Base-by-base conservation (phyloP, 2,329 filamentous ascomycete genomes). In the Endoconidiophora polonica region DNA sequence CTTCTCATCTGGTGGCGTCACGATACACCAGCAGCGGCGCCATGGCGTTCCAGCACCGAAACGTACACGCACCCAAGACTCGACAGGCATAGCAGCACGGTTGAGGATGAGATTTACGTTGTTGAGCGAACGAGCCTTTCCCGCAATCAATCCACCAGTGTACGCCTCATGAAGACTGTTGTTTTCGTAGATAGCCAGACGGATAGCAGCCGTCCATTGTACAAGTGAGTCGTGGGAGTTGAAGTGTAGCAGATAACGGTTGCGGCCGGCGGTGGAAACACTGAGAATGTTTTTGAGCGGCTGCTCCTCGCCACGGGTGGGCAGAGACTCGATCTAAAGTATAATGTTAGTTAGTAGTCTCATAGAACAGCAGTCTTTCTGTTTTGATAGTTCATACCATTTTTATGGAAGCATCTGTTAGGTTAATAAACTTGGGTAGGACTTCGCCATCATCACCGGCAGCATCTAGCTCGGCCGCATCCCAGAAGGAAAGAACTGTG, bases 31-130 rank as follows among this genome's bases (percentile, higher is more conserved):
- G 65, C 88, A 98, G 38, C 90, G 81, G 60, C 84, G 79, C 91
- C 91, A 98, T 0, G 90, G 88, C 7, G 91, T 94, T 44, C 91
- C 91, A 29, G 91, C 88, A 39, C 91, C 91, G 59, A 98, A 98
- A 53, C 91, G 76, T 47, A 98, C 91, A 55, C 91, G 76, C 16
- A 88, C 87, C 91, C 91, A 98, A 60, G 94, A 87, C 62, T 94
- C 87, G 39, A 84, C 77, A 58, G 79, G 81, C 57, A 85, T 75
- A 51, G 74, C 79, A 18, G 83, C 75, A 44, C 85, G 78, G 57
- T 93, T 86, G 74, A 96, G 83, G 56, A 98, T 90, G 23, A 79
- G 66, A 57, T 82, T 83, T 61, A 96, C 96, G 61, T 87, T 91
- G 68, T 95, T 95, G 49, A 98, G 65, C 1, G 68, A 66, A 63